Percentiles rank a stretch among this genome's conserved stretches.
These are phyloP conservation scores for Hyaloscypha hepaticicola DNA, from an alignment of 495 filamentous ascomycete genomes.

Conservation along the genomic window DNA sequence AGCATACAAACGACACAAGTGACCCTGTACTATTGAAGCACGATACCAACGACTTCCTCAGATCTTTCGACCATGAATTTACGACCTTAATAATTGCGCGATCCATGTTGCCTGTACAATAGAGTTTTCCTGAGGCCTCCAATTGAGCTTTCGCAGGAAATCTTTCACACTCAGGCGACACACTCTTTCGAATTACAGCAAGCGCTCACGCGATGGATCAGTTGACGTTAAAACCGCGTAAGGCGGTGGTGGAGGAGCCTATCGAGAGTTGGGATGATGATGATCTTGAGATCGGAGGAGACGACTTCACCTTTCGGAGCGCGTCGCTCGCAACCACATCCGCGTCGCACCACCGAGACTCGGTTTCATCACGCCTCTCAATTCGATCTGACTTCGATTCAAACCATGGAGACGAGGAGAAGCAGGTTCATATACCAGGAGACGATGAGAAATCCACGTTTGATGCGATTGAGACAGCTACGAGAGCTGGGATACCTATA, in stretches of 20 bases:
- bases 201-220: slow-evolving; percentile 50
- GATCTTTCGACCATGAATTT: slow-evolving; percentile 23
- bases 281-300: slow-evolving; percentile 72
- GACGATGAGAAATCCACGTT: slow-evolving; percentile 76
- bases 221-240: slow-evolving; percentile 53
- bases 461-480: slow-evolving; percentile 83
- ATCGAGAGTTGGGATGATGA: slow-evolving; percentile 92
- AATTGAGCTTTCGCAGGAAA: slow-evolving; percentile 8
- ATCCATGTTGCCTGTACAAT: slow-evolving; percentile 13
- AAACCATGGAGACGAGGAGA: slow-evolving; percentile 75
- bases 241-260: slow-evolving; percentile 54
- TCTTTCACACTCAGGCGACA: slow-evolving; percentile 6
- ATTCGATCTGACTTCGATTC: slow-evolving; percentile 79
- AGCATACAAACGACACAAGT: not conserved
- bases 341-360: slow-evolving; percentile 64
- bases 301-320: slow-evolving; percentile 66
- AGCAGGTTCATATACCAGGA: slow-evolving; percentile 73
- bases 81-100: slow-evolving; percentile 22
- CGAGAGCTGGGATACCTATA: slow-evolving; percentile 87
- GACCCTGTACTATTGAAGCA: slow-evolving; percentile 4
- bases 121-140: slow-evolving; percentile 13
- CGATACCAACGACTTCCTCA: not conserved
- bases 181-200: not conserved
- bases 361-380: slow-evolving; percentile 73
- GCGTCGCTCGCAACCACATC: slow-evolving; percentile 58